These are phyloP conservation scores for Abelmoschus esculentus DNA, from an alignment of 345 rosid genomes.

Conservation along the genomic window DNA sequence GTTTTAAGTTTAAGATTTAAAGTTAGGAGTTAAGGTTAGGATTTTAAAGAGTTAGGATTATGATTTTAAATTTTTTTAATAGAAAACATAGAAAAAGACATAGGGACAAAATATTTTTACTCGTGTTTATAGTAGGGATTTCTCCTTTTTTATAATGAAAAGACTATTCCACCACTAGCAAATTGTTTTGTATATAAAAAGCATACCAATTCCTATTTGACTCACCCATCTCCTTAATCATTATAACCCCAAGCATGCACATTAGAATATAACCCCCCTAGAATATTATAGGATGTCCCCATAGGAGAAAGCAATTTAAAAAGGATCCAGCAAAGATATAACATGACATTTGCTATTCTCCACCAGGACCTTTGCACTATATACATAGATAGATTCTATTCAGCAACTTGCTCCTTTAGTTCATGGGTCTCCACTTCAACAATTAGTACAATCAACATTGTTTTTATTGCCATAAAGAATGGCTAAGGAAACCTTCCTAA, in stretches of 20 bases:
- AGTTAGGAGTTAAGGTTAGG: too few species aligned
- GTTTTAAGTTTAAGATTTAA: too few species aligned
- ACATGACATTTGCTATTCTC: background rate
- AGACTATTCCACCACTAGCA: background rate
- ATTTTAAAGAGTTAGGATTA: too few species aligned
- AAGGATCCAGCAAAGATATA: slow-evolving; percentile 5
- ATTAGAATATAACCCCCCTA: background rate
- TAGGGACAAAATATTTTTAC: too few species aligned
- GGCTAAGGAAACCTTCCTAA: background rate
- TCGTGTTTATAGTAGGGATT: background rate
- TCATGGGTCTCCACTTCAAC: background rate
- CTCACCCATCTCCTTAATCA: background rate
- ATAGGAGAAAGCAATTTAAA: background rate
- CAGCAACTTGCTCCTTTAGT: background rate
- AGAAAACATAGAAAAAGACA: too few species aligned
- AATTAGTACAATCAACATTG: background rate
- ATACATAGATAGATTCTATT: too few species aligned
- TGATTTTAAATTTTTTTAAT: too few species aligned
- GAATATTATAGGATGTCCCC: background rate
- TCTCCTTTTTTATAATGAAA: background rate
- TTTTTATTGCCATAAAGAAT: background rate
- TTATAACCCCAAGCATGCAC: background rate
- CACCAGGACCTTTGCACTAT: background rate
- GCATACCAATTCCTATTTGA: background rate
- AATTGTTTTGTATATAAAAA: background rate